phyloP scores from a whole-genome alignment of 805 yeast genomes.

The Ascoidea rubescens region DNA sequence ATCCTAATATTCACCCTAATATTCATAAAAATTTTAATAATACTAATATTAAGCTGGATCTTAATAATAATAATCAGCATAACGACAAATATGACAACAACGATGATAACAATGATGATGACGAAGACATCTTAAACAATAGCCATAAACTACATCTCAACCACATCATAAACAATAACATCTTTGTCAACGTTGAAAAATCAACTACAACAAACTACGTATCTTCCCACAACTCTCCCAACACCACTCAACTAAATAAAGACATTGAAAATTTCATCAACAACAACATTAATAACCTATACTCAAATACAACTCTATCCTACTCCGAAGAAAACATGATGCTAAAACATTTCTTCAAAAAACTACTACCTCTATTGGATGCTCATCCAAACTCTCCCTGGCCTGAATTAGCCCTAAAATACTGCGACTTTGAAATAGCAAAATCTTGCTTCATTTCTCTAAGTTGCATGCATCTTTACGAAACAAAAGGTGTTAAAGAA shows the following conservation, averaged over 20 bases:
- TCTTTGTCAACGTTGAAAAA: neutral
- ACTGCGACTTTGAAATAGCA: slow-evolving; percentile 44
- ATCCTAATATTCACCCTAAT: neutral
- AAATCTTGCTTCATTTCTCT: slow-evolving; percentile 42
- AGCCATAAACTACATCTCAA: too few species aligned
- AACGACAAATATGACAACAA: neutral
- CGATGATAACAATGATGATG: neutral
- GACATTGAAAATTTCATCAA: slow-evolving; percentile 1
- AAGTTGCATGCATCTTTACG: slow-evolving; percentile 44
- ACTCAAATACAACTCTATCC: slow-evolving; percentile 12
- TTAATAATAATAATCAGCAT: too few species aligned
- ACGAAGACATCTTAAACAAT: too few species aligned
- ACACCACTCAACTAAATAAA: neutral
- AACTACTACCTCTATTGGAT: slow-evolving; percentile 36
- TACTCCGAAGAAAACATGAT: slow-evolving; percentile 39
- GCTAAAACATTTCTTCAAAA: slow-evolving; percentile 40
- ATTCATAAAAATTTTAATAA: too few species aligned
- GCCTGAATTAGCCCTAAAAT: slow-evolving; percentile 43
- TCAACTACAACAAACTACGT: neutral
- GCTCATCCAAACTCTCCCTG: slow-evolving; percentile 49
- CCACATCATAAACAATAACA: too few species aligned
- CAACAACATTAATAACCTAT: neutral
- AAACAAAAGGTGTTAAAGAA: slow-evolving; percentile 35
- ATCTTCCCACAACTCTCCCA: neutral
- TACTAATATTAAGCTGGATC: too few species aligned